These are phyloP conservation scores for Fusarium sp. DNA, from an alignment of 2,329 filamentous ascomycete species.

Conservation along the genomic window DNA sequence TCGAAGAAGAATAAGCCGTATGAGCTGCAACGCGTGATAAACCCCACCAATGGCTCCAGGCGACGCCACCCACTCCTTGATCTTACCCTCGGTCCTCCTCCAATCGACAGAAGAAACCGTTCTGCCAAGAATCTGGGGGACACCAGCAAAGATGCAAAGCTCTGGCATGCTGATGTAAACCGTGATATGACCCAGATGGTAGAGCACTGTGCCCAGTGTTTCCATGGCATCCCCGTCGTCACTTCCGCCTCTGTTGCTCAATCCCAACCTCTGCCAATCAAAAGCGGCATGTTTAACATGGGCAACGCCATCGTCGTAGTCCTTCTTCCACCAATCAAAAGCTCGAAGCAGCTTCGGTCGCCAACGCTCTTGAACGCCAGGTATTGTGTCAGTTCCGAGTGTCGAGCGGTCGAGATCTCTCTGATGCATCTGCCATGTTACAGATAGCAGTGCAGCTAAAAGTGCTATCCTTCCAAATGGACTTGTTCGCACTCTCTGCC, in stretches of 20 bases:
- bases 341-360: slow-evolving; percentile 43
- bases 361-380: slow-evolving; percentile 45
- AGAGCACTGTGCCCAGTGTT: slow-evolving; percentile 44
- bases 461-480: slow-evolving; percentile 45
- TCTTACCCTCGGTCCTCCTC: slow-evolving; percentile 45
- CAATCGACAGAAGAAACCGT: slow-evolving; percentile 45
- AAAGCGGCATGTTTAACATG: slow-evolving; percentile 45
- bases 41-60: slow-evolving; percentile 45
- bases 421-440: slow-evolving; percentile 47
- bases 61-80: slow-evolving; percentile 46
- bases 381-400: slow-evolving; percentile 41
- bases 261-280: slow-evolving; percentile 44
- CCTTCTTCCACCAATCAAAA: slow-evolving; percentile 48
- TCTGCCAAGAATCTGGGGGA: slow-evolving; percentile 43
- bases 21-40: slow-evolving; percentile 44
- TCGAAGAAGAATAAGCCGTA: slow-evolving; percentile 43
- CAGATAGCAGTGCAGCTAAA: slow-evolving; percentile 41
- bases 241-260: slow-evolving; percentile 43
- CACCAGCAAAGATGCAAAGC: slow-evolving; percentile 46
- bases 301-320: slow-evolving; percentile 45
- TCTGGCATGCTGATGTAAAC: slow-evolving; percentile 47
- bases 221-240: slow-evolving; percentile 46
- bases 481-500: slow-evolving; percentile 44
- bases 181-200: slow-evolving; percentile 45
- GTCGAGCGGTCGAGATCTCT: slow-evolving; percentile 44